Conservation (phyloP, 2,329 filamentous ascomycete genomes). For the Ceratocystis harringtonii region DNA sequence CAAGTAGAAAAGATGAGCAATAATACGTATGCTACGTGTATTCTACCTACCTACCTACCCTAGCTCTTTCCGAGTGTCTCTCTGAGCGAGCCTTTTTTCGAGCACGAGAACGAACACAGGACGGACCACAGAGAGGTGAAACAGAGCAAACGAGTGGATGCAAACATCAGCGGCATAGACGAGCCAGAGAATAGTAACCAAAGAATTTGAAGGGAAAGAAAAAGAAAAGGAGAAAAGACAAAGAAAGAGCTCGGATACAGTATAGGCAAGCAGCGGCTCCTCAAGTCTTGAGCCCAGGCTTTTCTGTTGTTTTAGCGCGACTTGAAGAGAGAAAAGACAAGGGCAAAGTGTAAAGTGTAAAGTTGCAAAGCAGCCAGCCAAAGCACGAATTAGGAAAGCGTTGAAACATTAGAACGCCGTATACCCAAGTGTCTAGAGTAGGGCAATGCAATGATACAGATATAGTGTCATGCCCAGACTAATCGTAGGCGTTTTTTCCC, state of each 20-base stretch:
- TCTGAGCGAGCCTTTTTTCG: neutral
- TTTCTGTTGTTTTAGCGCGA: neutral
- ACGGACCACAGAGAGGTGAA: neutral
- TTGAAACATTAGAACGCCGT: neutral
- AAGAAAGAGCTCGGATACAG: neutral
- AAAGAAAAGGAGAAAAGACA: neutral
- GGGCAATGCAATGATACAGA: too few relatives aligned
- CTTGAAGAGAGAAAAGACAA: neutral
- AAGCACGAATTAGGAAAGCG: neutral
- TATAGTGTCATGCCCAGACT: too few relatives aligned
- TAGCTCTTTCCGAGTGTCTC: neutral
- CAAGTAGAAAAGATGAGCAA: neutral
- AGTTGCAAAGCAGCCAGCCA: neutral
- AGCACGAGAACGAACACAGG: neutral
- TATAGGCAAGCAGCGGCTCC: neutral
- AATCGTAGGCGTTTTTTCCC: too few relatives aligned
- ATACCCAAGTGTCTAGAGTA: neutral
- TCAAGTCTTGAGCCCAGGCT: neutral
- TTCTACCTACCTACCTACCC: too few relatives aligned
- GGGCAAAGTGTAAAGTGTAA: neutral
- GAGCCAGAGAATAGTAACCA: neutral
- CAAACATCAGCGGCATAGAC: neutral
- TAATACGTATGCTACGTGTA: too few relatives aligned
- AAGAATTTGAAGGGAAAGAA: neutral
- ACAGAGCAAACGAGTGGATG: slow-evolving; percentile 1